Evolutionary conservation across 2,329 filamentous ascomycete species (phyloP).

Genomic region (Trichoderma sp.): DNA sequence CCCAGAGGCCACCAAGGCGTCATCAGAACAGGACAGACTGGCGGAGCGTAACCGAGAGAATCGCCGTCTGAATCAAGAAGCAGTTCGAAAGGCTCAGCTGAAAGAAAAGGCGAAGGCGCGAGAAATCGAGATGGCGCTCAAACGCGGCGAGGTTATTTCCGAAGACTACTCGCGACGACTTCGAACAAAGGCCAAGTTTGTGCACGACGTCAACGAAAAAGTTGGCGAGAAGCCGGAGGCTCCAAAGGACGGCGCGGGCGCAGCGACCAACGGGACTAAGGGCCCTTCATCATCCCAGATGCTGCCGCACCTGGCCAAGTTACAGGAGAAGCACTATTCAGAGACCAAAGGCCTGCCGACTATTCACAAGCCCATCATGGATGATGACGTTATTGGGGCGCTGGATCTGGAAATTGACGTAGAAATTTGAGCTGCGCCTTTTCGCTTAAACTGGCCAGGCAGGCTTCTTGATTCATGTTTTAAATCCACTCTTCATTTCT

Average conservation of each 20-base stretch:
- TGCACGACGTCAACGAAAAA: constrained; percentile 61
- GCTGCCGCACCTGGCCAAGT: constrained; percentile 56
- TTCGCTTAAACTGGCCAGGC: neutral
- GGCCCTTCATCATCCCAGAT: constrained; percentile 45
- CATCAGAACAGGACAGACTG: constrained; percentile 76
- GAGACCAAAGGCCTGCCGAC: constrained; percentile 64
- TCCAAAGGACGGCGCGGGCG: constrained; percentile 53
- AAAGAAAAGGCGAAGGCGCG: constrained; percentile 70
- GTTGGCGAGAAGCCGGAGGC: constrained; percentile 47
- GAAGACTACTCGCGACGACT: constrained; percentile 64
- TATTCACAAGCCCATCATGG: constrained; percentile 77
- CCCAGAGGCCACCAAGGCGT: constrained; percentile 47
- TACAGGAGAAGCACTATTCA: constrained; percentile 53
- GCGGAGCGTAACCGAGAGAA: constrained; percentile 83
- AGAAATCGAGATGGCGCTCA: constrained; percentile 61
- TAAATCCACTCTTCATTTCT: neutral
- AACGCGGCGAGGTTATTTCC: constrained; percentile 62
- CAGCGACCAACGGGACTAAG: constrained; percentile 56
- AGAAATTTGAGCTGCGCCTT: constrained; percentile 60
- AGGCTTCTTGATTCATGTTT: neutral
- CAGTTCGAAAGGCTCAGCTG: constrained; percentile 86
- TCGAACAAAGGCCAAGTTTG: constrained; percentile 67
- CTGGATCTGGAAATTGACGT: constrained; percentile 92
- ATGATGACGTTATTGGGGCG: constrained; percentile 88
- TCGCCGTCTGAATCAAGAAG: constrained; percentile 79